A percentile compares a stretch with the other conserved stretches of the same genome.
phyloP scores from a whole-genome alignment of 345 rosid genomes.

The Lepidium africanum region DNA sequence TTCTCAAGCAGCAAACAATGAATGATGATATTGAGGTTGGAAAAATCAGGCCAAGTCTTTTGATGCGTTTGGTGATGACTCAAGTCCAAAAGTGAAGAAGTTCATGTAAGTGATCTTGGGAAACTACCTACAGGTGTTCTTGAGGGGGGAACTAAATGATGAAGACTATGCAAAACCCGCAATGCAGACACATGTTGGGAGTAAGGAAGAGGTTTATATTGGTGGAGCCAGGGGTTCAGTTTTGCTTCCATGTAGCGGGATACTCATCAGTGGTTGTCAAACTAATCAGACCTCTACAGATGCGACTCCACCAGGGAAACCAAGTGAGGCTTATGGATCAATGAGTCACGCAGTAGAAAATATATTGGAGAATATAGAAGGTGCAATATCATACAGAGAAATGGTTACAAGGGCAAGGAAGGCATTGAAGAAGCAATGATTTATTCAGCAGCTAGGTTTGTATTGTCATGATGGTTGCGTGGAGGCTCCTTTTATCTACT shows the following conservation, averaged over 20 bases:
- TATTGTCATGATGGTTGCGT: conserved; percentile 71
- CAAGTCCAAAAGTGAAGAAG: conserved; percentile 97
- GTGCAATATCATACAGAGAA: conserved; percentile 45
- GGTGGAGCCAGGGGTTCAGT: conserved; percentile 49
- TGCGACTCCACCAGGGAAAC: conserved; percentile 63
- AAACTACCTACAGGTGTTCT: conserved; percentile 77
- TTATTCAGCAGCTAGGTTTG: conserved; percentile 90
- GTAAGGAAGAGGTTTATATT: conserved; percentile 71
- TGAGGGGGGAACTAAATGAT: conserved; percentile 67
- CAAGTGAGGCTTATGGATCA: conserved; percentile 77
- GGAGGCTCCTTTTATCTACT: conserved; percentile 49
- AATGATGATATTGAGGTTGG: conserved; percentile 91
- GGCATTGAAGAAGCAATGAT: conserved; percentile 62
- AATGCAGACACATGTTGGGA: conserved; percentile 52
- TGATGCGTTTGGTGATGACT: conserved; percentile 79
- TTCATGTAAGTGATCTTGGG: conserved; percentile 93
- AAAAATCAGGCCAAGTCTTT: conserved; percentile 81
- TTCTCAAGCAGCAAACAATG: conserved; percentile 85
- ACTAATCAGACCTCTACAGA: conserved; percentile 92
- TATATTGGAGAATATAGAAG: conserved; percentile 54
- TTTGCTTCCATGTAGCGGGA: conserved; percentile 60
- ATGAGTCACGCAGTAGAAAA: conserved; percentile 85
- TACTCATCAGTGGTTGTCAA: conserved; percentile 91
- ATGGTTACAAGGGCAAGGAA: conserved; percentile 63
- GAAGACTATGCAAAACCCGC: conserved; percentile 70